phyloP scores from a whole-genome alignment of 805 yeast species.

The Myxozyma geophila region DNA sequence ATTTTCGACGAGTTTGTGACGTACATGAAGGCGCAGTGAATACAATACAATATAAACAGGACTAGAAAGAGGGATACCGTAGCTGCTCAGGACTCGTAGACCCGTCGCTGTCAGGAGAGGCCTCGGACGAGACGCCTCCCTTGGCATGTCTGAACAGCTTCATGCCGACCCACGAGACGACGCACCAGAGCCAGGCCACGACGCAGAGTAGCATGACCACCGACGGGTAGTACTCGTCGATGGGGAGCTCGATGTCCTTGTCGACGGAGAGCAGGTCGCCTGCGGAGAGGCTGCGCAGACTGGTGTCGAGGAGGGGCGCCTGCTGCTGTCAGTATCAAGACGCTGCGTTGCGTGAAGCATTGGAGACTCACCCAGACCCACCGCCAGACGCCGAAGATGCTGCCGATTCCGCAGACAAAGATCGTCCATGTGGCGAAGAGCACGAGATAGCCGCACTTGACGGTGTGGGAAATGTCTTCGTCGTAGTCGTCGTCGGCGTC shows the following conservation, averaged over 20 bases:
- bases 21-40: conserved; percentile 38
- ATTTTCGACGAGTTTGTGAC: conserved; percentile 84
- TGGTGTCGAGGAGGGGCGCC: background rate
- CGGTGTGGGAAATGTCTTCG: conserved; percentile 23
- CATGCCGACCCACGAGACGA: conserved; percentile 77
- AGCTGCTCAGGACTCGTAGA: conserved; percentile 1
- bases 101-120: background rate
- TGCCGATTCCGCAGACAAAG: conserved; percentile 31
- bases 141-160: conserved; percentile 80
- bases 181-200: conserved; percentile 68
- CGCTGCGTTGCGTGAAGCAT: background rate
- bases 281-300: background rate
- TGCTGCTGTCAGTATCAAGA: background rate
- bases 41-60: background rate
- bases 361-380: conserved; percentile 36
- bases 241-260: conserved; percentile 42
- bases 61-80: background rate
- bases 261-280: background rate
- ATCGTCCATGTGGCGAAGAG: conserved; percentile 32
- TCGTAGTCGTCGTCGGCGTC: conserved; percentile 18
- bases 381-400: conserved; percentile 36
- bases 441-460: conserved; percentile 37
- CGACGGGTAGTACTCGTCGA: conserved; percentile 48
- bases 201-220: conserved; percentile 45
- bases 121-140: conserved; percentile 52